These are phyloP conservation scores for Cinnamomum micranthum DNA, from an alignment of 164 flowering plant species.

Conservation along the genomic window DNA sequence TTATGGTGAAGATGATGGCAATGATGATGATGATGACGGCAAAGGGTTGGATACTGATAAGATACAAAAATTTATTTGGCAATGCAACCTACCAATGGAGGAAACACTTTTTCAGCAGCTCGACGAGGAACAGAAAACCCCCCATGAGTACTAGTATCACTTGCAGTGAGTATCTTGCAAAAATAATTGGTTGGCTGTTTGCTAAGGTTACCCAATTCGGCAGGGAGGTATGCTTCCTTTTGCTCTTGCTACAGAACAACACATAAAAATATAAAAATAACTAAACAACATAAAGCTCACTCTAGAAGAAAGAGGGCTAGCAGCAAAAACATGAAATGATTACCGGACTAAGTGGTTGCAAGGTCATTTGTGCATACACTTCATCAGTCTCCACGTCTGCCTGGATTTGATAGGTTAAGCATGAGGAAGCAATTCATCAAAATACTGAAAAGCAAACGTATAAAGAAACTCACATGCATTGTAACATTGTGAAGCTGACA, in stretches of 20 bases:
- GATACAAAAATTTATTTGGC: slow-evolving; percentile 1
- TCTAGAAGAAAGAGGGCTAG: background rate
- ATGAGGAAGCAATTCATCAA: background rate
- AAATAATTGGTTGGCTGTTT: slow-evolving; percentile 88
- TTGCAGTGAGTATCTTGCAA: slow-evolving; percentile 86
- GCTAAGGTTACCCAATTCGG: slow-evolving; percentile 62
- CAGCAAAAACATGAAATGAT: too few relatives aligned
- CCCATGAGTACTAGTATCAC: slow-evolving; percentile 94
- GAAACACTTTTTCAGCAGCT: slow-evolving; percentile 89
- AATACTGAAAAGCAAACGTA: background rate
- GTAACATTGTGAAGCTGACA: slow-evolving; percentile 91
- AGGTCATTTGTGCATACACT: slow-evolving; percentile 92
- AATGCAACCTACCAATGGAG: slow-evolving; percentile 57
- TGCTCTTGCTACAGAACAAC: slow-evolving; percentile 70
- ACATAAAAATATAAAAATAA: background rate
- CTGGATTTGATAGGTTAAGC: slow-evolving; percentile 36
- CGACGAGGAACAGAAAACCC: slow-evolving; percentile 96
- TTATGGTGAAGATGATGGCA: too few relatives aligned
- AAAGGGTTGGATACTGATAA: background rate
- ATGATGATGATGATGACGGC: too few relatives aligned
- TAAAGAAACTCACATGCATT: slow-evolving; percentile 67
- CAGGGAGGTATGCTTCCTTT: slow-evolving; percentile 69
- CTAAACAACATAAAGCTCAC: background rate
- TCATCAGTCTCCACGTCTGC: slow-evolving; percentile 91
- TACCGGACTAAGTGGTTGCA: slow-evolving; percentile 86